These are phyloP conservation scores for Coriolopsis trogii DNA, from an alignment of 1,284 basidiomycete species.

Conservation along the genomic window DNA sequence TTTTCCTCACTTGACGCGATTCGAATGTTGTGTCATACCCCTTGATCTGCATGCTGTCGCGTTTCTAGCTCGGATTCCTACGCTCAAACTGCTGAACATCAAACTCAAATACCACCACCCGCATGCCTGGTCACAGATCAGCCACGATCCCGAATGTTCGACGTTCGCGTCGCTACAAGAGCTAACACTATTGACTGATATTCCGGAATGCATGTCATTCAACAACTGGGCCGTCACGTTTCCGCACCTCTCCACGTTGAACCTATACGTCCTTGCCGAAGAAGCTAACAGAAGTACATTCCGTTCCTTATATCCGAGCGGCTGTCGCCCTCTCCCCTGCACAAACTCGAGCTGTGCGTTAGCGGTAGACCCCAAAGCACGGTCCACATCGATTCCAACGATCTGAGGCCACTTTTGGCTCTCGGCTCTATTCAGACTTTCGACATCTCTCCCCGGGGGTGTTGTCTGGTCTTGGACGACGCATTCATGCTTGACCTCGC, in stretches of 20 bases:
- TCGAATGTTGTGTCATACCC: no score
- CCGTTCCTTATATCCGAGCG: background rate
- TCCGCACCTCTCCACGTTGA: background rate
- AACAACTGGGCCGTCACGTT: background rate
- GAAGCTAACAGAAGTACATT: no score
- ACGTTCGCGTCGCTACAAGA: background rate
- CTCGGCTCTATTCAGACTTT: background rate
- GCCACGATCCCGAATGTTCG: background rate
- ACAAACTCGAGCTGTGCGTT: background rate
- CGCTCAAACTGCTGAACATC: no score
- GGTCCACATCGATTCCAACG: background rate
- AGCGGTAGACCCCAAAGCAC: background rate
- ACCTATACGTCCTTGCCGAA: background rate
- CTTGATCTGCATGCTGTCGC: no score
- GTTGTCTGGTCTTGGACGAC: background rate
- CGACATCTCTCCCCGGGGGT: background rate
- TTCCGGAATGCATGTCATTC: background rate
- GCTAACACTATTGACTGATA: background rate
- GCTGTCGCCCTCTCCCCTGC: background rate
- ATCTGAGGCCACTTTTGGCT: conserved; percentile 1
- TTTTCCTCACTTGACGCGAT: no score
- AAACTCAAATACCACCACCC: no score
- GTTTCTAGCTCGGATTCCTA: no score
- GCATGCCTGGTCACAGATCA: background rate
- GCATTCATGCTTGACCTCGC: background rate